Evolutionary conservation across 805 yeast species (phyloP).

Genomic region (Sugiyamaella marilandica): DNA sequence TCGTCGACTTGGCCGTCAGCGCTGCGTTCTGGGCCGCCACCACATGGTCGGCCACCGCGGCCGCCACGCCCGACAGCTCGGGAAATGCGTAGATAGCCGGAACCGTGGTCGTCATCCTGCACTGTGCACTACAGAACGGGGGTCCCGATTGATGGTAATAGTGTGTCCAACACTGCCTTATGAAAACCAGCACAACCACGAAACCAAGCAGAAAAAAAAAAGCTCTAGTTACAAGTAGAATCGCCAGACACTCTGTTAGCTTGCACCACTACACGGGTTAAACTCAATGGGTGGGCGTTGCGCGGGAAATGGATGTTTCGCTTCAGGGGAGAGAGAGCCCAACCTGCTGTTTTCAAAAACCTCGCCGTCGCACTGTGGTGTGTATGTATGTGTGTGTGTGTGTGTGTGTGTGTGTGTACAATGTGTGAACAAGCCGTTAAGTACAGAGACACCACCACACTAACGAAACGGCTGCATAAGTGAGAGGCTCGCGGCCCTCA

Average conservation of each 20-base stretch:
- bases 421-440: not conserved
- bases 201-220: not conserved
- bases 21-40: conserved; percentile 80
- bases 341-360: not conserved
- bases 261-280: too few species aligned
- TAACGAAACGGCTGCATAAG: not conserved
- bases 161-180: too few species aligned
- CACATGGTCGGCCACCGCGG: conserved; percentile 94
- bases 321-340: too few species aligned
- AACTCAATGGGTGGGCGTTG: not conserved
- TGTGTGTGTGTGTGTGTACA: not conserved
- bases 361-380: too few species aligned
- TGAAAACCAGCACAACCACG: not conserved
- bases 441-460: not conserved
- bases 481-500: not conserved
- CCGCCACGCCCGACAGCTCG: conserved; percentile 85
- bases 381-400: too few species aligned
- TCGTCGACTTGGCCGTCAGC: conserved; percentile 34
- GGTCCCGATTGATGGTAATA: too few species aligned
- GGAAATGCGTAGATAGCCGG: conserved; percentile 92
- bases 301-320: too few species aligned
- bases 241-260: not conserved
- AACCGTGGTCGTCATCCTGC: conserved; percentile 81
- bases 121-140: not conserved
- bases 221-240: too few species aligned